Base-by-base conservation (phyloP, 176 grass and related monocot genomes). In the Triticum timopheevii region DNA sequence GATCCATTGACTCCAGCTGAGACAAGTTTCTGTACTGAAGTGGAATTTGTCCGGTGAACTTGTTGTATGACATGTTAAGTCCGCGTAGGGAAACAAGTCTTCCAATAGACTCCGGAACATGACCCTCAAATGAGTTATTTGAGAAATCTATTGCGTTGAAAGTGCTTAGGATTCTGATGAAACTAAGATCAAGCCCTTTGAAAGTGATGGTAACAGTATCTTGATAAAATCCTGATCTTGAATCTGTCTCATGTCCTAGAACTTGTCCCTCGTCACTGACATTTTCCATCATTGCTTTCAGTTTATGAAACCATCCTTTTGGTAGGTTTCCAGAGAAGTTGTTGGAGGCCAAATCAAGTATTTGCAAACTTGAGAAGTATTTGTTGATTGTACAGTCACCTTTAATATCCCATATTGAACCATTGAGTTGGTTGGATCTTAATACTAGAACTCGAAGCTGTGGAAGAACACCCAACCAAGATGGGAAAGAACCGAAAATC, bases 61-160 rank as follows among this genome's bases (percentile, higher is more conserved):
- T 7, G 35, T 84, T 89, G 15, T 35, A 1, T 30, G 82, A 89
- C 8, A 83, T 5, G 73, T 89, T 89, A 19, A 77, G 47, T 28
- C 47, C 25, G 3, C 22, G 74, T 3, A 77, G 74, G 2, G 15
- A 31, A 30, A 33, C 42, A 54, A 77, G 47, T 27, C 13, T 77
- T 25, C 73, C 47, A 27, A 77, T 30, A 15, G 63, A 28, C 11
- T 28, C 25, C 1, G 63, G 63, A 25, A 65, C 0, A 65, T 4
- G 25, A 30, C 25, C 25, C 30, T 65, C 25, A 30, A 65, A 30
- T 1, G 5, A 65, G 63, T 65, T 65, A 7, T 80, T 39, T 52
- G 89, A 91, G 7, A 91, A 34, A 73, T 91, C 81, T 8, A 91
- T 87, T 0, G 8, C 13, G 52, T 72, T 87, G 59, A 82, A 87